phyloP scores from a whole-genome alignment of 2,329 filamentous ascomycete genomes.

The Albifimbria verrucaria region DNA sequence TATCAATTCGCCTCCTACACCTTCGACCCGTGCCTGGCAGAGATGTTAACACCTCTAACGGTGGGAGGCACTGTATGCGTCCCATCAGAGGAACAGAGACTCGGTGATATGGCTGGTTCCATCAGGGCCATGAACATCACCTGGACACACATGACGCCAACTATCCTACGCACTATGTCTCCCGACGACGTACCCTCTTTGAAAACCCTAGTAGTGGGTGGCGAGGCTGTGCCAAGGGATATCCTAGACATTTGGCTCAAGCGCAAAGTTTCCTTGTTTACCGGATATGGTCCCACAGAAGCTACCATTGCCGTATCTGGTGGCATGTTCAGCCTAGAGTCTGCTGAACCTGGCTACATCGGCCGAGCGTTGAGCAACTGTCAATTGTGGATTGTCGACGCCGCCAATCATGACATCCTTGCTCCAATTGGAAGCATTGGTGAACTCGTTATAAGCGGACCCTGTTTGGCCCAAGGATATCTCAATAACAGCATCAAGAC shows the following conservation, averaged over 20 bases:
- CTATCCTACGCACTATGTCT: slow-evolving; percentile 39
- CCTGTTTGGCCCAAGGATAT: slow-evolving; percentile 19
- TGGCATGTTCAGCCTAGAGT: slow-evolving; percentile 25
- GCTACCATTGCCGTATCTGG: background rate
- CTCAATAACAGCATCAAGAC: slow-evolving; percentile 16
- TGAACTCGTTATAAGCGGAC: slow-evolving; percentile 24
- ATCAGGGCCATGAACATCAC: slow-evolving; percentile 37
- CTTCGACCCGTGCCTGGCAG: slow-evolving; percentile 15
- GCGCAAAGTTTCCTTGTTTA: slow-evolving; percentile 17
- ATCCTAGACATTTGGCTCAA: slow-evolving; percentile 27
- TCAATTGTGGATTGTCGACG: slow-evolving; percentile 21
- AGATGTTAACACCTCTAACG: slow-evolving; percentile 10
- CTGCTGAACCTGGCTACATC: background rate
- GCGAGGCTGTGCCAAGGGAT: slow-evolving; percentile 42
- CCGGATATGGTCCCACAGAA: slow-evolving; percentile 5
- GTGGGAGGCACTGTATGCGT: slow-evolving; percentile 47
- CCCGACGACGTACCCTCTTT: slow-evolving; percentile 37
- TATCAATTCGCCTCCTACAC: slow-evolving; percentile 17
- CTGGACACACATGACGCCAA: slow-evolving; percentile 35
- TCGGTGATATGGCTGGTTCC: slow-evolving; percentile 40
- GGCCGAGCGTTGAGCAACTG: background rate
- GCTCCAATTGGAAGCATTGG: slow-evolving; percentile 18
- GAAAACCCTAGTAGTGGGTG: slow-evolving; percentile 39
- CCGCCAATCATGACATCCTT: slow-evolving; percentile 15
- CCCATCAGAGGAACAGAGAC: slow-evolving; percentile 48